Base-by-base conservation (phyloP, 495 filamentous ascomycete genomes). In the Hypoxylon trugodes region DNA sequence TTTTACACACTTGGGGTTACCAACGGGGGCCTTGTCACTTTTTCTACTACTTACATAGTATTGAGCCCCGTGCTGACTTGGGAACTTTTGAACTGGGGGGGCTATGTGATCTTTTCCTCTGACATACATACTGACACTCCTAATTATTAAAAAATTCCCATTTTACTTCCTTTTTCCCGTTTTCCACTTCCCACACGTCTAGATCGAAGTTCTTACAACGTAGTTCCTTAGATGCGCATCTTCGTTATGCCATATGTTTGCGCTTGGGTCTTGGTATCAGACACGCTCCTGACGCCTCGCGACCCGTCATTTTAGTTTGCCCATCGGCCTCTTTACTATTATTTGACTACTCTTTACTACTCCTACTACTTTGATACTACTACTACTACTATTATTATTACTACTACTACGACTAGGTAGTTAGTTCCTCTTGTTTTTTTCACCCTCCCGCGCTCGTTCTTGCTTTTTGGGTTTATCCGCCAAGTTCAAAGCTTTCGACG, bases 81-180 rank as follows among this genome's bases (percentile, higher is more conserved):
- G 61, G 53, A 45, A 61, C 41, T 62, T 52, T 62, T 56, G 47
- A 40, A 33, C 52, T 54, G 53, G 64, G 64, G 51, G 51, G 55
- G 28, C 47, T 37, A 37, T 43, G n/a, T 37, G 47, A 56, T 62
- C 19, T 45, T 36, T 63, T 10, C 51, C 53, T 59, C 32, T 52
- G 26, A 37, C 59, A 49, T 57, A 42, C n/a, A 24, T 33, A n/a
- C 16, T 33, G n/a, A n/a, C n/a, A 33, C 30, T 33, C 30, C 12
- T 38, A 40, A 24, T 61, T 52, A 61, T 65, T 58, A 36, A 26
- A 52, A 54, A 45, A 42, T 43, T 47, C 26, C 40, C 21, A 48
- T 53, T 58, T 40, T 50, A 22, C 24, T 56, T 13, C 24, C 53
- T 50, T 56, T 52, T 13, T 18, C 36, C 51, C 22, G 30, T 53